Evolutionary conservation across 192 early-diverging fungal species (phyloP), one percentile per base, ranked within the genome.

Genomic region (Coemansia sp.): DNA sequence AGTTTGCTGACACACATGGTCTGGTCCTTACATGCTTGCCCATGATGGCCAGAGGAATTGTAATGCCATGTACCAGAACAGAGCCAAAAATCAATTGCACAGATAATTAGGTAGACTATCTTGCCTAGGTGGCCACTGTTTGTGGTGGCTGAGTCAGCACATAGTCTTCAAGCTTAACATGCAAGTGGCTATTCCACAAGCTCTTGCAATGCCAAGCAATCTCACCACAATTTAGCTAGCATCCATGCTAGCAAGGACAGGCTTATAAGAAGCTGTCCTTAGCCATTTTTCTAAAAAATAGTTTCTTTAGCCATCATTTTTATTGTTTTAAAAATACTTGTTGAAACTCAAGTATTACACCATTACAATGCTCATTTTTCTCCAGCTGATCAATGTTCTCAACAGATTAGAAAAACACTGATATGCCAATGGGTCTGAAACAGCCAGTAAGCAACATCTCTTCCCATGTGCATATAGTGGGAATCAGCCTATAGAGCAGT

Each of bases 371-470:
- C 24, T 62, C 45, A 58, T 84, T 71, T 18, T 66, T 55, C 1
- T 74, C 60, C 20, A 80, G 8, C 26, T 80, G 69, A 35, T 75
- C 71, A 35, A 73, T 73, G 1, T 84, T 70, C 62, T 85, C 81
- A 10, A 79, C 69, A 4, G 81, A 68, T 62, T 89, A 91, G 53
- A 82, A 91, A 5, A 90, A 34, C 18, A 87, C 87, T 5, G 86
- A 78, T 43, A 88, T 89, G 16, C 91, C 92, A 57, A 97, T 91
- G 6, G 94, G 94, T 0, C 94, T 94, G 68, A 97, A 97, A 92
- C 92, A 97, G 11, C 94, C 94, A 12, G 88, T 88, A 72, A 94
- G 94, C 5, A 90, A 77, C 0, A 91, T 92, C 61, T 95, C 92
- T 21, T 87, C 86, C 71, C 86, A 88, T 0, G 82, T 91, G 21